These are phyloP conservation scores for Psilocybe subaeruginosa DNA, from an alignment of 768 basidiomycete species.

Conservation along the genomic window DNA sequence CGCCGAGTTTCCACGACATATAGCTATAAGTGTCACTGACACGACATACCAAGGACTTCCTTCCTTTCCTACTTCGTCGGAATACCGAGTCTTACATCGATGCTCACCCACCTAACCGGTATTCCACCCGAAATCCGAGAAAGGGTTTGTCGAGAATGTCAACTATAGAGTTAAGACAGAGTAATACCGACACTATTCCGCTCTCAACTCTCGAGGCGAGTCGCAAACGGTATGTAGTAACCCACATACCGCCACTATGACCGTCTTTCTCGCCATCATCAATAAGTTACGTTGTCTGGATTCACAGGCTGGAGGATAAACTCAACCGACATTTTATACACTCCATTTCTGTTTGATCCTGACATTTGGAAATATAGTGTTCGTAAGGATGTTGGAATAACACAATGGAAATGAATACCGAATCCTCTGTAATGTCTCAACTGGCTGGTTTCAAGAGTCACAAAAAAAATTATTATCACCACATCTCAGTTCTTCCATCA, in stretches of 20 bases:
- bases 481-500: too few species aligned
- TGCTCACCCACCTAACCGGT: not conserved
- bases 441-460: too few species aligned
- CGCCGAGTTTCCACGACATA: not conserved
- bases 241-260: conserved; percentile 1
- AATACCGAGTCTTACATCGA: not conserved
- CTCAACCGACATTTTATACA: not conserved
- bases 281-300: not conserved
- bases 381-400: not conserved
- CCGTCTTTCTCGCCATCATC: conserved; percentile 5
- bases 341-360: not conserved
- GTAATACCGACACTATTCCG: not conserved
- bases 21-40: too few species aligned
- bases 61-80: not conserved
- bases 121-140: not conserved
- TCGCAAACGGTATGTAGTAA: not conserved
- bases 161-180: too few species aligned
- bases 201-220: not conserved
- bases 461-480: too few species aligned
- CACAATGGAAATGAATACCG: too few species aligned
- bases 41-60: too few species aligned
- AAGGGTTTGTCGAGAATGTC: too few species aligned
- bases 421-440: too few species aligned
- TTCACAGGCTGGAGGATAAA: not conserved
- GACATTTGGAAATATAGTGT: not conserved